A percentile compares a stretch with the other conserved stretches of the same genome.
These are phyloP conservation scores for barrel medic (Medicago truncatula) DNA, from an alignment of 306 rosid species.

Conservation along the genomic window DNA sequence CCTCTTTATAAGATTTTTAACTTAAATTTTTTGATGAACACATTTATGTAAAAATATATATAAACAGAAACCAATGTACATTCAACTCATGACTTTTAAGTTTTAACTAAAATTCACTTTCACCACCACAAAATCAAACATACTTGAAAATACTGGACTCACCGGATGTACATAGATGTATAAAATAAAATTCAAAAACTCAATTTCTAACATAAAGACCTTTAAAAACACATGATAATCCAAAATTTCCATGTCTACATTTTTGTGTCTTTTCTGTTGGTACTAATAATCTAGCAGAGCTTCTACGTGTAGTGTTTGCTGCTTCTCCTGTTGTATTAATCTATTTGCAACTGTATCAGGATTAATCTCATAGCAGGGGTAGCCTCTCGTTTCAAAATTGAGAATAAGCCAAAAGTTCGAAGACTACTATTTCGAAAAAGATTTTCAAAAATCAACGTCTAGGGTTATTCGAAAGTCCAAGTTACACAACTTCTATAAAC, in stretches of 20 bases:
- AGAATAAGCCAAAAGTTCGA: too few relatives aligned
- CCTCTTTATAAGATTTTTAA: neutral
- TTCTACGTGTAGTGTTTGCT: constrained; percentile 69
- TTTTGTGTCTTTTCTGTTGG: constrained; percentile 4
- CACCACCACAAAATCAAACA: too few relatives aligned
- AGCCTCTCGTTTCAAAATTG: constrained; percentile 83
- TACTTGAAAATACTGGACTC: neutral
- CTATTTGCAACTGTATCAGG: constrained; percentile 78
- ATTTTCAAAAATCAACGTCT: too few relatives aligned
- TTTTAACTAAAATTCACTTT: neutral
- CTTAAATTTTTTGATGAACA: neutral
- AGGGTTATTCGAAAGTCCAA: too few relatives aligned
- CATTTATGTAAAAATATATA: neutral
- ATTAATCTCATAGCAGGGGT: constrained; percentile 78
- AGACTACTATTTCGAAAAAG: too few relatives aligned
- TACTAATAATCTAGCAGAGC: constrained; percentile 57
- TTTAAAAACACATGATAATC: neutral
- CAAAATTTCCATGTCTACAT: constrained; percentile 17
- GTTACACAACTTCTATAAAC: too few relatives aligned
- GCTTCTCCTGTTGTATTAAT: constrained; percentile 88
- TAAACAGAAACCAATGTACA: neutral
- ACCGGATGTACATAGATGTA: neutral
- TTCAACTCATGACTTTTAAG: neutral
- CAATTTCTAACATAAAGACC: neutral
- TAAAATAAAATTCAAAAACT: neutral